Evolutionary conservation across 495 filamentous ascomycete genomes (phyloP).

Genomic region (Penicillium dipodomyicola): DNA sequence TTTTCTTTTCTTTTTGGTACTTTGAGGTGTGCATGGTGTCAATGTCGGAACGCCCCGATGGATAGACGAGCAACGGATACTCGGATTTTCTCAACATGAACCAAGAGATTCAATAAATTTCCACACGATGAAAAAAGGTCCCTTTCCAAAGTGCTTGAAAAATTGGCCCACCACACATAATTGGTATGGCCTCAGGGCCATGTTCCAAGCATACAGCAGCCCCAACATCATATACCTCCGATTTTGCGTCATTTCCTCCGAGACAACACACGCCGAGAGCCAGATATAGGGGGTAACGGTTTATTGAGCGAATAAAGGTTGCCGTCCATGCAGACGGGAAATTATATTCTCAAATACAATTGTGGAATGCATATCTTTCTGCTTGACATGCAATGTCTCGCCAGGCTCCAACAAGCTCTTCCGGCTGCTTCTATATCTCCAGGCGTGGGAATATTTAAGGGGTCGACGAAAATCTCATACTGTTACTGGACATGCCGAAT

Average conservation of each 20-base stretch:
- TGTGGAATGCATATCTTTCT: constrained; percentile 19
- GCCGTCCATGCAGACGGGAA: constrained; percentile 7
- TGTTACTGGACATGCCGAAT: constrained; percentile 17
- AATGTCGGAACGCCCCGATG: constrained; percentile 10
- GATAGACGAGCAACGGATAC: neutral
- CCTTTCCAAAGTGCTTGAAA: constrained; percentile 1
- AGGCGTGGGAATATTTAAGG: constrained; percentile 12
- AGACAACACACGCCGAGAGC: neutral
- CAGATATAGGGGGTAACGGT: neutral
- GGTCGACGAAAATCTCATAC: constrained; percentile 21
- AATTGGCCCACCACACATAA: neutral
- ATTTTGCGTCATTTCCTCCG: neutral
- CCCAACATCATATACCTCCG: neutral
- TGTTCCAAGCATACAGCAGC: neutral
- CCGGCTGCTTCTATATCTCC: constrained; percentile 8
- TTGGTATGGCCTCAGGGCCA: neutral
- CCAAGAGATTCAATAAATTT: constrained; percentile 1
- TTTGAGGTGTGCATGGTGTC: constrained; percentile 18
- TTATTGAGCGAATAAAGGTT: constrained; percentile 2
- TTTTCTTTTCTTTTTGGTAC: constrained; percentile 12
- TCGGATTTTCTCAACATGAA: neutral
- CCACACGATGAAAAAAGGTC: neutral
- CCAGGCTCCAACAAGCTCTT: constrained; percentile 14
- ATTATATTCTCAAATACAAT: constrained; percentile 15
- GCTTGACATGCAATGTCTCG: constrained; percentile 1